phyloP scores from a whole-genome alignment of 2,329 filamentous ascomycete species.

The Sordariomycetes sp. region DNA sequence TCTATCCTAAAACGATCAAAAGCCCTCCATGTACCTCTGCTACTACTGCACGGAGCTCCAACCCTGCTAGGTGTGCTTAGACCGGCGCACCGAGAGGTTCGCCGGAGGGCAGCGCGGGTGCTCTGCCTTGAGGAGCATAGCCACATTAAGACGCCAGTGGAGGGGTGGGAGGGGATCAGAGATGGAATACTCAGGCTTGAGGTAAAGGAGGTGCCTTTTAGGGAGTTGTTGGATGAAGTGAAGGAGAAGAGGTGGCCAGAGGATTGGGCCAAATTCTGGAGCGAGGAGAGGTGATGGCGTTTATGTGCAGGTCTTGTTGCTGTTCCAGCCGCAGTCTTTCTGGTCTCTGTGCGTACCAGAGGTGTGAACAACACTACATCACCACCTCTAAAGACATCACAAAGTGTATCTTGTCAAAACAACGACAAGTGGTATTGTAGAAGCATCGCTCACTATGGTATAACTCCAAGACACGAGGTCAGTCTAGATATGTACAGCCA shows the following conservation, averaged over 20 bases:
- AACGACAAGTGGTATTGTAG: too few species aligned
- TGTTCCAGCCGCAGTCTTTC: too few species aligned
- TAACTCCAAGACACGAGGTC: too few species aligned
- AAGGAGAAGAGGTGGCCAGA: slow-evolving; percentile 4
- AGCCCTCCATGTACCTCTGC: background rate
- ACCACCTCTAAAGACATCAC: too few species aligned
- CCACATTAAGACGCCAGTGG: background rate
- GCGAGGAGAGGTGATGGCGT: background rate
- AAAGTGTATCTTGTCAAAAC: too few species aligned
- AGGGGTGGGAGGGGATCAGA: background rate
- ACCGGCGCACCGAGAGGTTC: background rate
- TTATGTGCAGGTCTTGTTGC: too few species aligned
- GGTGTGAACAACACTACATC: too few species aligned
- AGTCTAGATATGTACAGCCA: background rate
- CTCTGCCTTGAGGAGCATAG: background rate
- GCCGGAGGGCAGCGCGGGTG: background rate
- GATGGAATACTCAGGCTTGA: background rate
- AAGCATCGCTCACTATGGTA: too few species aligned
- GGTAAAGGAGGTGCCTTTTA: background rate
- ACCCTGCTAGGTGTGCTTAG: background rate
- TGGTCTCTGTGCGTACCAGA: too few species aligned
- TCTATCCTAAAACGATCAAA: too few species aligned
- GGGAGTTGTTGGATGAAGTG: slow-evolving; percentile 1
- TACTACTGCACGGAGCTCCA: slow-evolving; percentile 1
- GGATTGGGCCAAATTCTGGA: slow-evolving; percentile 2